A percentile compares a stretch with the other conserved stretches of the same genome.
phyloP scores from a whole-genome alignment of 2,329 filamentous ascomycete genomes.

The Plectosphaerella sp. region DNA sequence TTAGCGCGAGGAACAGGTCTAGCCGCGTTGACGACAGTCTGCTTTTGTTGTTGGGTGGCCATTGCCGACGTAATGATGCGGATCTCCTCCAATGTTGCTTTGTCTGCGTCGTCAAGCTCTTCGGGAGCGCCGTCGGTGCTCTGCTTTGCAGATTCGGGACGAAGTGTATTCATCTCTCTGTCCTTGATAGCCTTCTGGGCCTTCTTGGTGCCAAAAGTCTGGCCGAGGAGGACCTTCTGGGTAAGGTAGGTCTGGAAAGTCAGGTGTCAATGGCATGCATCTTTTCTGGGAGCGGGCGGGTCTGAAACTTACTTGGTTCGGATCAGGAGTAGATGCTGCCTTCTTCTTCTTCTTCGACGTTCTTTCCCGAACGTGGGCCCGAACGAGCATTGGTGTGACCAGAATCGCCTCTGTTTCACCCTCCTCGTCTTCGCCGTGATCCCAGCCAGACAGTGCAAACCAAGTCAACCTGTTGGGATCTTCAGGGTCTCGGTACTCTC shows the following conservation, averaged over 20 bases:
- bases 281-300: too few species aligned
- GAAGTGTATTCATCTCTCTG: conserved; percentile 67
- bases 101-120: conserved; percentile 50
- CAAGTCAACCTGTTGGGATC: too few species aligned
- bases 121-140: conserved; percentile 30
- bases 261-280: too few species aligned
- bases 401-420: too few species aligned
- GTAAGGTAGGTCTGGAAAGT: conserved; percentile 50
- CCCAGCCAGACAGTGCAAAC: too few species aligned
- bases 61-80: conserved; percentile 58
- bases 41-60: conserved; percentile 61
- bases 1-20: conserved; percentile 74
- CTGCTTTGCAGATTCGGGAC: conserved; percentile 27
- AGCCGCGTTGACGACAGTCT: conserved; percentile 58
- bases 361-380: too few species aligned
- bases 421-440: too few species aligned
- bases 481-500: too few species aligned
- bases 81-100: conserved; percentile 61
- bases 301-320: too few species aligned
- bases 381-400: too few species aligned
- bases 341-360: too few species aligned
- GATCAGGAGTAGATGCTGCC: too few species aligned
- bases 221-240: conserved; percentile 64
- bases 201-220: conserved; percentile 78
- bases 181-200: conserved; percentile 72